These are phyloP conservation scores for Ogataea nakhonphanomensis DNA, from an alignment of 805 yeast species.

Conservation along the genomic window DNA sequence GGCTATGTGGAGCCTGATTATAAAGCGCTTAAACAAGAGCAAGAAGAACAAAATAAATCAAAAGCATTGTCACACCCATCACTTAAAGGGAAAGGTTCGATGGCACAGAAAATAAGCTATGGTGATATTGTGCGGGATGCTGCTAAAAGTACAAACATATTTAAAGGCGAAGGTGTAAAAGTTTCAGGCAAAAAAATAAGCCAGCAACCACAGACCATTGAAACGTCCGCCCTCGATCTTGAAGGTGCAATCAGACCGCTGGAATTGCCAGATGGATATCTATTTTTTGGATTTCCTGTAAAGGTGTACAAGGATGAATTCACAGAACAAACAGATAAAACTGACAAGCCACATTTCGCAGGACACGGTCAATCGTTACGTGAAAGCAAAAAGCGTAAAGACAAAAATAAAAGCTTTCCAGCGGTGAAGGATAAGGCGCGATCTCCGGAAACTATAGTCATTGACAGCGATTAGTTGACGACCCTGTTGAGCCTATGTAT, in stretches of 20 bases:
- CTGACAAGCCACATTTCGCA: constrained; percentile 33
- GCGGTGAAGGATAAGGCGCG: constrained; percentile 60
- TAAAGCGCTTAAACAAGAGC: constrained; percentile 39
- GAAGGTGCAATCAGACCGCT: constrained; percentile 70
- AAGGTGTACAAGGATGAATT: constrained; percentile 43
- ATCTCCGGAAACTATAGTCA: constrained; percentile 78
- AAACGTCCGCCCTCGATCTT: constrained; percentile 36
- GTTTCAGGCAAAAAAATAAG: constrained; percentile 55
- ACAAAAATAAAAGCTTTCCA: constrained; percentile 44
- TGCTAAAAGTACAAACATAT: constrained; percentile 32
- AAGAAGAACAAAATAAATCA: constrained; percentile 34
- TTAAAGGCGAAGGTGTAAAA: constrained; percentile 65
- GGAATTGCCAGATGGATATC: constrained; percentile 73
- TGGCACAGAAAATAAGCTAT: constrained; percentile 74
- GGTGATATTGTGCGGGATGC: constrained; percentile 52
- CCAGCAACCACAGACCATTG: constrained; percentile 15
- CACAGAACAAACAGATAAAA: constrained; percentile 27
- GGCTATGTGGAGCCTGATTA: constrained; percentile 94
- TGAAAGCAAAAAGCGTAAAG: constrained; percentile 55
- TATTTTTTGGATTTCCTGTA: constrained; percentile 91
- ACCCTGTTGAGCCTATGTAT: constrained; percentile 12
- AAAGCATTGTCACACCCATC: constrained; percentile 36
- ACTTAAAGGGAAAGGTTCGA: constrained; percentile 49
- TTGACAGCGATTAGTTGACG: constrained; percentile 45
- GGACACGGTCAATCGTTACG: constrained; percentile 80